Percentiles rank a stretch among this genome's conserved stretches.
Evolutionary conservation across 805 yeast genomes (phyloP).

Genomic region (Yarrowia deformans): DNA sequence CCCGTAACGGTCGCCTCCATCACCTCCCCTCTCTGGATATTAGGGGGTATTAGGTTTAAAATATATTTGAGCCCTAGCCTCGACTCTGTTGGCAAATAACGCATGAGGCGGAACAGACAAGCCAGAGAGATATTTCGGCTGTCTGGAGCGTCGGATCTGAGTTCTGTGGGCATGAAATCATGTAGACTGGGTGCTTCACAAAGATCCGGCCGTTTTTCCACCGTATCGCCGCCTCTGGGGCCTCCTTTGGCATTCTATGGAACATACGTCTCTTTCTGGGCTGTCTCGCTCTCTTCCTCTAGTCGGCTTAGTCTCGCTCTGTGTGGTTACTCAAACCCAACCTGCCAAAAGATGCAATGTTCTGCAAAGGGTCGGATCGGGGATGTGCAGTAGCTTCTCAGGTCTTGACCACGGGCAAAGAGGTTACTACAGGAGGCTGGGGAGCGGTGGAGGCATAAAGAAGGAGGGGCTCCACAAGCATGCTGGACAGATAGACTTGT

Average conservation of each 20-base stretch:
- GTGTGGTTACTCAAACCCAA: slow-evolving; percentile 21
- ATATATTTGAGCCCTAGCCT: slow-evolving; percentile 39
- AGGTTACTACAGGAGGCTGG: slow-evolving; percentile 3
- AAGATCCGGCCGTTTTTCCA: too few relatives aligned
- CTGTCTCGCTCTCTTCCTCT: not conserved
- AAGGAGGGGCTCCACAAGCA: not conserved
- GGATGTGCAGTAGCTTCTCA: slow-evolving; percentile 31
- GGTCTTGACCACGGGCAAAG: not conserved
- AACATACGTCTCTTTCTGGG: not conserved
- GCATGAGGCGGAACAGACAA: slow-evolving; percentile 33
- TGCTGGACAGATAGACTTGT: not conserved
- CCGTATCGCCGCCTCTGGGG: too few relatives aligned
- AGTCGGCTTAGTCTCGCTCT: slow-evolving; percentile 1
- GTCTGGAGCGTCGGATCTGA: too few relatives aligned
- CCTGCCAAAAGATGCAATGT: slow-evolving; percentile 29
- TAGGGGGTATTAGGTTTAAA: slow-evolving; percentile 39
- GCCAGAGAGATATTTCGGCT: not conserved
- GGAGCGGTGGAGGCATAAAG: not conserved
- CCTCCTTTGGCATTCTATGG: not conserved
- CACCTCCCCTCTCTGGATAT: slow-evolving; percentile 24
- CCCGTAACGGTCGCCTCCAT: not conserved
- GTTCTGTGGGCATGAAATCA: too few relatives aligned
- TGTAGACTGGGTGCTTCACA: too few relatives aligned
- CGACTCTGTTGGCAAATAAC: slow-evolving; percentile 39
- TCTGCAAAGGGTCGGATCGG: slow-evolving; percentile 38